Evolutionary conservation across 2,329 filamentous ascomycete species (phyloP), one percentile per base, ranked within the genome.

Genomic region (Phyllosticta ampelicida): DNA sequence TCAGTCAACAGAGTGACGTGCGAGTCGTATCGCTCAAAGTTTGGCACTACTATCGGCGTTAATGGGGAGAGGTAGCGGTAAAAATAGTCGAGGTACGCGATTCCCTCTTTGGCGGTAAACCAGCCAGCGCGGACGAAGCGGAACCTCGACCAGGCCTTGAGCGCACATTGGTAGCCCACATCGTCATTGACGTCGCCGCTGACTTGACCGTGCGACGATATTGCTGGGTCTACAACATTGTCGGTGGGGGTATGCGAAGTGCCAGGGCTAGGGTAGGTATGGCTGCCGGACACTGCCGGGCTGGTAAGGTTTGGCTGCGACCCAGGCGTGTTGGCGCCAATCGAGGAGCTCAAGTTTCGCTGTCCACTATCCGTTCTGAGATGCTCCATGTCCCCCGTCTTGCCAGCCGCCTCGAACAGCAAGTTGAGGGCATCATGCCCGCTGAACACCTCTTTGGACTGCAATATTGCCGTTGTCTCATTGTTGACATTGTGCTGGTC

Each of bases 101-200:
- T 91, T 20, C 90, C 92, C 73, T 99, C 94, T 63, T 88, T 85
- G 0, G 92, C 88, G 0, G 90, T 95, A 70, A 99, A 94, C 92
- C 92, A 97, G 9, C 94, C 94, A 9, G 90, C 90, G 56, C 90
- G 85, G n/a, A 97, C 92, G 69, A 97, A 97, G 50, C 91, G 86
- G 70, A 96, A 91, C 62, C 90, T 80, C 1, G 86, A 84, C 94
- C 94, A 99, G n/a, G 90, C 87, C 66, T 84, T 85, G 60, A 96
- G 75, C 0, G 91, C 91, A 60, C 87, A 83, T 49, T 80, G 75
- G 64, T 73, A 73, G 19, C 70, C 68, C 11, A 66, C 65, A 13
- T 72, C 69, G 53, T 70, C 70, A 5, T 52, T 18, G 4, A 9
- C 21, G 16, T 55, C 53, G 20, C 28, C 49, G 2, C 55, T 30